Evolutionary conservation across 2,329 filamentous ascomycete species (phyloP).

Genomic region (Passalora sequoiae): DNA sequence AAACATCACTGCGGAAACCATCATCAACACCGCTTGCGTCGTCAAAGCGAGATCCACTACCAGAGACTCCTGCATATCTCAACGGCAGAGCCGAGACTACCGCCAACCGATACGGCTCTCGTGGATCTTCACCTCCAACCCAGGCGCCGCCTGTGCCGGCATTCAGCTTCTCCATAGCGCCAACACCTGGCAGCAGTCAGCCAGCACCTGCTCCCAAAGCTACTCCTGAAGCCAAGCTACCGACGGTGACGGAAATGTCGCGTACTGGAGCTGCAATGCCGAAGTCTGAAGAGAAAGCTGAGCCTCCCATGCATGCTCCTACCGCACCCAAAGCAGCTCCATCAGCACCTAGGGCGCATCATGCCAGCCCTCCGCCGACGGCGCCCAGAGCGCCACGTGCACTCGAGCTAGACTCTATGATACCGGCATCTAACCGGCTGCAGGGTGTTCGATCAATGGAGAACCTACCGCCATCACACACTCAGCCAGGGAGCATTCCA

Average conservation of each 20-base stretch:
- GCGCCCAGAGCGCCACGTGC: conserved; percentile 33
- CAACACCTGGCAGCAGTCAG: conserved; percentile 24
- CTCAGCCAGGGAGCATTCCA: conserved; percentile 13
- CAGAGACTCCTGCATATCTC: conserved; percentile 41
- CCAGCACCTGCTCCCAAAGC: conserved; percentile 28
- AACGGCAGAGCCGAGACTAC: conserved; percentile 44
- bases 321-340: conserved; percentile 39
- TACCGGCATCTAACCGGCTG: conserved; percentile 23
- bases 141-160: conserved; percentile 52
- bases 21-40: conserved; percentile 16
- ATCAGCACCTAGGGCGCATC: conserved; percentile 33
- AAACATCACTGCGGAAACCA: conserved; percentile 25
- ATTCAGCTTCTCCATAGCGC: conserved; percentile 39
- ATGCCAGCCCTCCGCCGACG: conserved; percentile 25
- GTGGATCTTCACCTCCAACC: conserved; percentile 48
- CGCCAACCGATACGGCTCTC: conserved; percentile 43
- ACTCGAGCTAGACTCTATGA: conserved; percentile 23
- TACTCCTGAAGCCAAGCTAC: conserved; percentile 15
- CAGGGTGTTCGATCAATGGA: conserved; percentile 30
- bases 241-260: conserved; percentile 4
- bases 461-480: conserved; percentile 26
- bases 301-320: conserved; percentile 25
- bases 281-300: conserved; percentile 14
- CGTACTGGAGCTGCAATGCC: conserved; percentile 5
- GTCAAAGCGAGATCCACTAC: conserved; percentile 32